phyloP scores from a whole-genome alignment of 108 stramenopile species.

The Skeletonema costatum region DNA sequence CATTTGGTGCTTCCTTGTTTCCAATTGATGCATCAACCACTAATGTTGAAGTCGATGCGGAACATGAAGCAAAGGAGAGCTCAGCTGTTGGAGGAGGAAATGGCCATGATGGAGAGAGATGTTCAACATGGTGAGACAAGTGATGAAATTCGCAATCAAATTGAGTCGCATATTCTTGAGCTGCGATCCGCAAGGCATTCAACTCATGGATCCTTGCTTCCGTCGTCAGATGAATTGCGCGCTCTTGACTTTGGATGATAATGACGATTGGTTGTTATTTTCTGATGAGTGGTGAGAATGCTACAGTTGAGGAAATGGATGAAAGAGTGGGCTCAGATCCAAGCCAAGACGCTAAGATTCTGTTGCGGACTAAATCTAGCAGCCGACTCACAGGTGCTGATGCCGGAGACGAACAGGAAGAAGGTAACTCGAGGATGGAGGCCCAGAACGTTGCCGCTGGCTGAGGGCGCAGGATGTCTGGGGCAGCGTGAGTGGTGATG shows the following conservation, averaged over 20 bases:
- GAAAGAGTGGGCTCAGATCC: slow-evolving; percentile 32
- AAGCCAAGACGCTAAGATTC: slow-evolving; percentile 31
- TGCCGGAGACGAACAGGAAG: slow-evolving; percentile 40
- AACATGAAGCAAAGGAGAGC: slow-evolving; percentile 14
- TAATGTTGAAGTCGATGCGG: neutral
- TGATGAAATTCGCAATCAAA: slow-evolving; percentile 48
- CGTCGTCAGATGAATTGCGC: slow-evolving; percentile 37
- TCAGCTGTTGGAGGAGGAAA: slow-evolving; percentile 29
- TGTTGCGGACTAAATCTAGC: slow-evolving; percentile 39
- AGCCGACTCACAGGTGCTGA: slow-evolving; percentile 45
- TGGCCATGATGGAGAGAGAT: slow-evolving; percentile 42
- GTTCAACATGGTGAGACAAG: slow-evolving; percentile 22
- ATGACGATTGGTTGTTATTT: slow-evolving; percentile 63
- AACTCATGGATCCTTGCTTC: slow-evolving; percentile 43
- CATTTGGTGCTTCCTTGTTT: slow-evolving; percentile 51
- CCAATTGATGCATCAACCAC: neutral
- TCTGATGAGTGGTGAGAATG: slow-evolving; percentile 48
- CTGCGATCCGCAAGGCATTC: slow-evolving; percentile 54
- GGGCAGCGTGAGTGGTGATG: slow-evolving; percentile 32
- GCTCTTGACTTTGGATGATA: slow-evolving; percentile 35
- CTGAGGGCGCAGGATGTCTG: slow-evolving; percentile 37
- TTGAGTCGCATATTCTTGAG: slow-evolving; percentile 56
- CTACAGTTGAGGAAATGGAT: slow-evolving; percentile 37
- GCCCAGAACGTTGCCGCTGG: slow-evolving; percentile 44
- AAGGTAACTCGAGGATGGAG: slow-evolving; percentile 60